Percentiles rank a stretch among this genome's conserved stretches.
phyloP scores from a whole-genome alignment of 1,284 basidiomycete genomes.

The Puccinia polysora region DNA sequence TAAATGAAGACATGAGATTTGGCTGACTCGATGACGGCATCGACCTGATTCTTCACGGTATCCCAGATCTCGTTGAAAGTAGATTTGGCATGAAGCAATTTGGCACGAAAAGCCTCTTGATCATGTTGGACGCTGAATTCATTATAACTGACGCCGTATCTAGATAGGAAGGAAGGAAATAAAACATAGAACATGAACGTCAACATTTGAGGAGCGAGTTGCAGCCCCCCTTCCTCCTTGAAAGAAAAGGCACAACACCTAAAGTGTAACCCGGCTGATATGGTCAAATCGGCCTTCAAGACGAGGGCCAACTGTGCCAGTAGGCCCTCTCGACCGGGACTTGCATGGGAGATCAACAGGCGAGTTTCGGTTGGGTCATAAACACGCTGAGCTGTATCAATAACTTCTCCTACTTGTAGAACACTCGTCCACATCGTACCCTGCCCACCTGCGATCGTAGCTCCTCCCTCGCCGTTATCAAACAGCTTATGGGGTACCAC shows the following conservation, averaged over 20 bases:
- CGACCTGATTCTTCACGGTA: constrained; percentile 83
- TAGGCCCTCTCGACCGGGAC: constrained; percentile 86
- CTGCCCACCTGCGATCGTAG: constrained; percentile 92
- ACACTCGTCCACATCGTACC: constrained; percentile 99
- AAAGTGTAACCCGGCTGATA: constrained; percentile 95
- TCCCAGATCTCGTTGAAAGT: constrained; percentile 89
- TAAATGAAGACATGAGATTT: background rate
- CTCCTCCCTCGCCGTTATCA: constrained; percentile 87
- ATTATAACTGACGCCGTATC: constrained; percentile 87
- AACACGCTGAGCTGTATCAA: constrained; percentile 86
- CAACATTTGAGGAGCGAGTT: background rate
- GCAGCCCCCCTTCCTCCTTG: no score
- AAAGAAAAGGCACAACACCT: no score
- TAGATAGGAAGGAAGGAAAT: no score
- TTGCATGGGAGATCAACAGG: constrained; percentile 84
- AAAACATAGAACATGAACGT: background rate
- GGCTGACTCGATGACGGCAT: constrained; percentile 73
- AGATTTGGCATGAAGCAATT: constrained; percentile 72
- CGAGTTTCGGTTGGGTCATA: constrained; percentile 90
- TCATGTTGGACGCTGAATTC: constrained; percentile 90
- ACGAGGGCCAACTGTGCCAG: constrained; percentile 83
- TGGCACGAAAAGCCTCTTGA: constrained; percentile 80
- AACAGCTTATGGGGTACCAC: constrained; percentile 96
- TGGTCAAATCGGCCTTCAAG: constrained; percentile 86
- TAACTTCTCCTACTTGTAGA: constrained; percentile 92